These are phyloP conservation scores for Inga oerstediana DNA, from an alignment of 306 rosid genomes.

Conservation along the genomic window DNA sequence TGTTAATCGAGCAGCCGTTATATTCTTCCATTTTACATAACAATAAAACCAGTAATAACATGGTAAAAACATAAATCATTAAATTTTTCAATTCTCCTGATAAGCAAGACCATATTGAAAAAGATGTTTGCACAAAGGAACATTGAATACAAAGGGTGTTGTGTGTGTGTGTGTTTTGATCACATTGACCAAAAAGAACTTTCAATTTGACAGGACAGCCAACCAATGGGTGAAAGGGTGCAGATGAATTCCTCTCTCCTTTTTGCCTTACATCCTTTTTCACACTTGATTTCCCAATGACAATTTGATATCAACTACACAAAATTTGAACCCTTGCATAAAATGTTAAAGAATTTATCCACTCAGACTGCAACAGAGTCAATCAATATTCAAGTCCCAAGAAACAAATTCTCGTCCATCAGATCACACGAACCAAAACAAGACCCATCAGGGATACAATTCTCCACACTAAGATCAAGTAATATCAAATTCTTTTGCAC, in stretches of 20 bases:
- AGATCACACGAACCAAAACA: background rate
- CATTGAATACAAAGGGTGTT: background rate
- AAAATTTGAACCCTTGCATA: conserved; percentile 21
- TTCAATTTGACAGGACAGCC: background rate
- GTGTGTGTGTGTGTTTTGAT: background rate
- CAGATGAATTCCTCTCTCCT: background rate
- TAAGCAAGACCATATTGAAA: background rate
- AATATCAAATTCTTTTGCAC: background rate
- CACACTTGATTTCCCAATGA: background rate
- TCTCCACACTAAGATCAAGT: conserved; percentile 3
- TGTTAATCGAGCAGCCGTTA: conserved; percentile 6
- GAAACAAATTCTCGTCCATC: background rate
- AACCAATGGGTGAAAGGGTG: conserved; percentile 1
- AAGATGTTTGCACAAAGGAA: background rate
- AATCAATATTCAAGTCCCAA: conserved; percentile 28
- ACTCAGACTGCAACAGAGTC: conserved; percentile 29
- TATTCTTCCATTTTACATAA: background rate
- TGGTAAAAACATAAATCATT: no score
- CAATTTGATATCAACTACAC: conserved; percentile 18
- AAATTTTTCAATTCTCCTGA: background rate
- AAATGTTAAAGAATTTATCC: conserved; percentile 17
- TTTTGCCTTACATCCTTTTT: background rate
- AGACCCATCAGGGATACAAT: background rate
- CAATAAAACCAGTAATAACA: conserved; percentile 1
- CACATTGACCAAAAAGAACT: background rate